phyloP scores from a whole-genome alignment of 2,329 filamentous ascomycete species.

The Fusarium transvaalense region DNA sequence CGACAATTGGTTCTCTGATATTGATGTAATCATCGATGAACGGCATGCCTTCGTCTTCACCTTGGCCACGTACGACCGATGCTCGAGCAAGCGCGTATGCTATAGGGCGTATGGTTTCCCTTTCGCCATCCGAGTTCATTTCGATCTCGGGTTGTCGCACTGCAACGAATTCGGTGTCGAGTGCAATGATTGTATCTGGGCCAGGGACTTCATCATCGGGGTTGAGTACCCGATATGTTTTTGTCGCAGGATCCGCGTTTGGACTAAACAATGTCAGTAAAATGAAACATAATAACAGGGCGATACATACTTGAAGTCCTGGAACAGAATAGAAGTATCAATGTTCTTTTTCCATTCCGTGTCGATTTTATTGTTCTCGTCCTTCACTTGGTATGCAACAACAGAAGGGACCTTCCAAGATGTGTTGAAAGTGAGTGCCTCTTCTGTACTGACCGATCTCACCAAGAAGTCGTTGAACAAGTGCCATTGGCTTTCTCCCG shows the following conservation, averaged over 20 bases:
- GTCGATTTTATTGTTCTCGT: conserved; percentile 84
- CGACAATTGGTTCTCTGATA: conserved; percentile 90
- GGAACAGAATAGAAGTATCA: conserved; percentile 86
- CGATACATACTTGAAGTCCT: conserved; percentile 68
- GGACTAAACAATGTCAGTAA: conserved; percentile 52
- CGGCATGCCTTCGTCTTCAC: conserved; percentile 81
- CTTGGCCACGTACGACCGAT: conserved; percentile 86
- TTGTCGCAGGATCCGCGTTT: conserved; percentile 55
- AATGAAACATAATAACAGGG: neutral
- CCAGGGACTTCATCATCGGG: conserved; percentile 73
- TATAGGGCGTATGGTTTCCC: conserved; percentile 90
- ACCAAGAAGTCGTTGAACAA: conserved; percentile 98
- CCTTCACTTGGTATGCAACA: conserved; percentile 85
- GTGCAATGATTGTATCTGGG: conserved; percentile 81
- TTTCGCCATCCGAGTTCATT: conserved; percentile 91
- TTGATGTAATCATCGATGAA: conserved; percentile 99
- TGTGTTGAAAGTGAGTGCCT: conserved; percentile 90
- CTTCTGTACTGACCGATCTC: conserved; percentile 79
- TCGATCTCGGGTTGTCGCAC: conserved; percentile 94
- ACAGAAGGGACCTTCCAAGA: conserved; percentile 94
- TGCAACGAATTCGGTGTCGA: conserved; percentile 97
- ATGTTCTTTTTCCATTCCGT: conserved; percentile 86
- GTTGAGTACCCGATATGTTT: conserved; percentile 72
- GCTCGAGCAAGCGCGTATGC: conserved; percentile 93
- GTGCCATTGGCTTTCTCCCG: conserved; percentile 83